A percentile compares a stretch with the other conserved stretches of the same genome.
Conservation (phyloP, 2,329 filamentous ascomycete genomes). For the Aspergillus glaucus region DNA sequence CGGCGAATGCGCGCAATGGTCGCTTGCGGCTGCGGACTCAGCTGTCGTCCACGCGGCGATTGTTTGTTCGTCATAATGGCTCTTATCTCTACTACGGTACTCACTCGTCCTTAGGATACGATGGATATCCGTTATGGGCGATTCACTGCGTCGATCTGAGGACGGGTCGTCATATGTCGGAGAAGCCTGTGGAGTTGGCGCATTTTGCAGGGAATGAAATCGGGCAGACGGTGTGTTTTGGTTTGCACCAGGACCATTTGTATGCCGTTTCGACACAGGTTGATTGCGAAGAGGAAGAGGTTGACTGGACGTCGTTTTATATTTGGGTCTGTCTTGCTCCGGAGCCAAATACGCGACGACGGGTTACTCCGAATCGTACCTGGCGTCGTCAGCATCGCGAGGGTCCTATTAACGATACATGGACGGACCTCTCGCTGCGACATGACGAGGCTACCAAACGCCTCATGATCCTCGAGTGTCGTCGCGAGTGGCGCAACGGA, state of each 20-base stretch:
- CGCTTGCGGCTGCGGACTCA: slow-evolving; percentile 38
- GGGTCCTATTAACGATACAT: slow-evolving; percentile 67
- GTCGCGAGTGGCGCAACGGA: slow-evolving; percentile 60
- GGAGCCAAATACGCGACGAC: slow-evolving; percentile 27
- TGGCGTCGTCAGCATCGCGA: slow-evolving; percentile 64
- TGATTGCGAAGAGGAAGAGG: slow-evolving; percentile 55
- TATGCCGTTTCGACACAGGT: slow-evolving; percentile 65
- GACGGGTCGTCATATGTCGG: slow-evolving; percentile 34
- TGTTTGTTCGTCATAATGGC: slow-evolving; percentile 62
- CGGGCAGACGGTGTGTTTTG: slow-evolving; percentile 64
- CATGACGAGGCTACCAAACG: slow-evolving; percentile 54
- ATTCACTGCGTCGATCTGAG: slow-evolving; percentile 50
- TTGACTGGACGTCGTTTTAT: slow-evolving; percentile 65
- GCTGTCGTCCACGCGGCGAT: slow-evolving; percentile 45
- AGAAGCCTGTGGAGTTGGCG: slow-evolving; percentile 47
- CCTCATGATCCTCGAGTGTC: slow-evolving; percentile 59
- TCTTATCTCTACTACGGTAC: slow-evolving; percentile 62
- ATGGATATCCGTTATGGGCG: slow-evolving; percentile 58
- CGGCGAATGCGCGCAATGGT: slow-evolving; percentile 14
- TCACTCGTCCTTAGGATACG: slow-evolving; percentile 48
- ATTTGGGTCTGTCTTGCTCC: slow-evolving; percentile 60
- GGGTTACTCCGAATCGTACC: slow-evolving; percentile 44
- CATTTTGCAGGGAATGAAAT: slow-evolving; percentile 60
- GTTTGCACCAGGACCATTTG: slow-evolving; percentile 59
- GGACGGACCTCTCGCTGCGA: slow-evolving; percentile 60